Evolutionary conservation across 768 basidiomycete species (phyloP), one percentile per base, ranked within the genome.

Genomic region (Dentipellis fragilis): DNA sequence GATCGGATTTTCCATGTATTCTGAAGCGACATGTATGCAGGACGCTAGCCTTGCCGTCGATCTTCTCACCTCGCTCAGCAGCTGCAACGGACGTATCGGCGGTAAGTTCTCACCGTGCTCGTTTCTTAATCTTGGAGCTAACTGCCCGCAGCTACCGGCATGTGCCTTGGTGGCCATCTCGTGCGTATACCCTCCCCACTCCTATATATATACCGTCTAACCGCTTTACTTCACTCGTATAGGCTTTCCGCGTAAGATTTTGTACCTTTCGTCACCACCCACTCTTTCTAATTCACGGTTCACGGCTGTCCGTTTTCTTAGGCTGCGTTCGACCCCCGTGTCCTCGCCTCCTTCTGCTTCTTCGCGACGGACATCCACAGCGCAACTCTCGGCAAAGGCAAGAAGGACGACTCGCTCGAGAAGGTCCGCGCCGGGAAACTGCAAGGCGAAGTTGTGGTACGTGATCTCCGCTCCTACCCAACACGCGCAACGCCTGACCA

Each of bases 291-390:
- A 50, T 49, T 42, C 6, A 29, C 29, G 6, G 29, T 3, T 3
- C 29, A 29, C 29, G 3, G 6, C 29, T 29, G 29, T 1, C 39
- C 19, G 23, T 9, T 23, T 51, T 29, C 4, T 36, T 56, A 94
- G 90, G 90, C 90, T 50, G 89, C 93, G 0, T 93, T 97, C 65
- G 88, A 98, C 66, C 73, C 78, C 5, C 82, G 94, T 36, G 80
- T 96, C 21, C 74, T 90, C 3, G 75, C 94, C 0, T 78, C 89
- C 0, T 89, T 95, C 42, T 96, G 93, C 71, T 97, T 90, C 74
- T 98, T 97, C 65, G 92, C 89, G 1, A 98, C 95, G 14, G 93
- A 95, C 67, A 83, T 98, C 48, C 95, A 98, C 69, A 76, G 76
- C 49, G 89, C 89, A 1, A 83, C 90, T 0, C 82, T 97, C 19